phyloP scores from a whole-genome alignment of 1,139 yeast genomes.

The Meyerozyma sp. region DNA sequence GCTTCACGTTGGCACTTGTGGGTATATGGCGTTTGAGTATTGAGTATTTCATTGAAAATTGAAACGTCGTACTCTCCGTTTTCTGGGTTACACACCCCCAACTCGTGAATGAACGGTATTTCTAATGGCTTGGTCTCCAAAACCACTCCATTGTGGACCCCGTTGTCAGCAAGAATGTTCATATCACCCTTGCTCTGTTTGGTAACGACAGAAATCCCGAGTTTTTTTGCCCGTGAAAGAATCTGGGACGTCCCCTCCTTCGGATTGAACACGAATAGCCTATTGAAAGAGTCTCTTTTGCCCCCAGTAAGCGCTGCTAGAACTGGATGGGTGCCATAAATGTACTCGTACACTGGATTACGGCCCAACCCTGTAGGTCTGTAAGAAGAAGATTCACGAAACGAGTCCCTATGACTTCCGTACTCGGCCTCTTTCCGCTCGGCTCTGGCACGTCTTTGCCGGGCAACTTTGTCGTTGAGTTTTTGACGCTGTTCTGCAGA shows the following conservation, averaged over 20 bases:
- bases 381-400: not conserved
- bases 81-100: constrained; percentile 25
- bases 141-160: constrained; percentile 80
- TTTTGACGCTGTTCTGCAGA: constrained; percentile 21
- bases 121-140: constrained; percentile 60
- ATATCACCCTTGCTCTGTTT: constrained; percentile 51
- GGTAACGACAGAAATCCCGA: constrained; percentile 37
- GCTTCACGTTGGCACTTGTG: constrained; percentile 12
- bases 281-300: constrained; percentile 49
- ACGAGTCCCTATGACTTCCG: not conserved
- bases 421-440: constrained; percentile 8
- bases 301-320: constrained; percentile 59
- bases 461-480: constrained; percentile 31
- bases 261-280: constrained; percentile 45
- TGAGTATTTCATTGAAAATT: constrained; percentile 15
- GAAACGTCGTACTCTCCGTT: constrained; percentile 24
- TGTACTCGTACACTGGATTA: constrained; percentile 57
- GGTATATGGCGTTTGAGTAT: constrained; percentile 10
- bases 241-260: constrained; percentile 33
- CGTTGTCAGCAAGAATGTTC: constrained; percentile 57
- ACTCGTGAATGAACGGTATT: constrained; percentile 33
- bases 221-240: constrained; percentile 38
- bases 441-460: constrained; percentile 23
- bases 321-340: constrained; percentile 77
- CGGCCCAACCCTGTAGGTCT: not conserved